These are phyloP conservation scores for Endotrypanum monterogeii DNA, from an alignment of 208 protist genomes.

Conservation along the genomic window DNA sequence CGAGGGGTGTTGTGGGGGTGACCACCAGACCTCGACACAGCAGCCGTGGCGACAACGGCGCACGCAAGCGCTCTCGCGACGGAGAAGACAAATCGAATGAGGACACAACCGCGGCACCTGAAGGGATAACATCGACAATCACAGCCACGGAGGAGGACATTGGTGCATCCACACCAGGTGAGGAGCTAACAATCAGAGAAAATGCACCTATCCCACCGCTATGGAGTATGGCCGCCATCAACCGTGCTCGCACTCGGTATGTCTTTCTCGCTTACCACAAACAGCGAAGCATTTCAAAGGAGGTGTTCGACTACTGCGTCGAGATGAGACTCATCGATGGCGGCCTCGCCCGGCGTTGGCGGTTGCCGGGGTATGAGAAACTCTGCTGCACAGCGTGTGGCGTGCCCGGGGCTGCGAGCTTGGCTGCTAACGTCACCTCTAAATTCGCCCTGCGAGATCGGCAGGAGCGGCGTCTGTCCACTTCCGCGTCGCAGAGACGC, in stretches of 20 bases:
- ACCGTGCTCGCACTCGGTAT: conserved; percentile 79
- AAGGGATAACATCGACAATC: neutral
- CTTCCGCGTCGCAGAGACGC: conserved; percentile 2
- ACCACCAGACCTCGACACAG: conserved; percentile 26
- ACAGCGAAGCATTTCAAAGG: conserved; percentile 48
- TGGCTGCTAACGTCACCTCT: conserved; percentile 46
- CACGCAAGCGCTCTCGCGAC: conserved; percentile 18
- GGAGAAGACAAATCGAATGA: neutral
- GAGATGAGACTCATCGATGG: conserved; percentile 88
- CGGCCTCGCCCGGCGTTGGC: conserved; percentile 74
- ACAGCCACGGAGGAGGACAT: neutral
- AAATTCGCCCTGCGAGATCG: conserved; percentile 66
- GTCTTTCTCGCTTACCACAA: conserved; percentile 70
- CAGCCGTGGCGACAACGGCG: neutral
- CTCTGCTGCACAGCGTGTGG: conserved; percentile 85
- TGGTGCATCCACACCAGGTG: neutral
- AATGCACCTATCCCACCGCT: conserved; percentile 55
- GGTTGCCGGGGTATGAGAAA: conserved; percentile 80
- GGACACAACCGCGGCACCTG: conserved; percentile 2
- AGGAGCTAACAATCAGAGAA: conserved; percentile 7
- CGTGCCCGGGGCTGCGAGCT: conserved; percentile 65
- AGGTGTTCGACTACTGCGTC: conserved; percentile 85
- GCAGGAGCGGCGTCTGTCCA: conserved; percentile 35
- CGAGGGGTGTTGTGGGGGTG: conserved; percentile 50
- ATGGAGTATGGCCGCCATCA: conserved; percentile 83